A percentile compares a stretch with the other conserved stretches of the same genome.
Evolutionary conservation across 495 filamentous ascomycete genomes (phyloP).

Genomic region (Chaetomium fimeti): DNA sequence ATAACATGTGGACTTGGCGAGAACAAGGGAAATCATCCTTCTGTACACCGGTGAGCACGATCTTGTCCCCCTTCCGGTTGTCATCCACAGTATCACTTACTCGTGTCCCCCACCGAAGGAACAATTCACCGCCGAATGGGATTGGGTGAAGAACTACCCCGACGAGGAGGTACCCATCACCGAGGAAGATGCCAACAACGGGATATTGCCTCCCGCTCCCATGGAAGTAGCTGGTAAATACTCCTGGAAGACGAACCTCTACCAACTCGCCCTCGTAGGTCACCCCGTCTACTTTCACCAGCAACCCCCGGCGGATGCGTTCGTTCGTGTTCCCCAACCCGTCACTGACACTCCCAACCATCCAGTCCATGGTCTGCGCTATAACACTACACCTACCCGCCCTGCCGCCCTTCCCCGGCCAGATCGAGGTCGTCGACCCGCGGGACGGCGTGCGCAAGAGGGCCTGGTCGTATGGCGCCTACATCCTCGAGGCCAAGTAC

Average conservation of each 20-base stretch:
- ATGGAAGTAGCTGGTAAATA: background rate
- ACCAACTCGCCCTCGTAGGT: conserved; percentile 1
- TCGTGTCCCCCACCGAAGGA: background rate
- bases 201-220: background rate
- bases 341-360: background rate
- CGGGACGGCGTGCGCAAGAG: background rate
- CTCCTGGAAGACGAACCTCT: background rate
- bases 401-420: background rate
- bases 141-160: background rate
- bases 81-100: background rate
- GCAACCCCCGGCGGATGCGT: too few relatives aligned
- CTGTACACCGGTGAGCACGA: background rate
- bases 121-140: conserved; percentile 12
- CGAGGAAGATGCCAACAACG: too few relatives aligned
- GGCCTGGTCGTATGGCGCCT: background rate
- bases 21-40: too few relatives aligned
- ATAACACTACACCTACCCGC: background rate
- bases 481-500: background rate
- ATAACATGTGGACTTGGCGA: too few relatives aligned
- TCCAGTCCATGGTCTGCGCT: background rate
- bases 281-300: background rate
- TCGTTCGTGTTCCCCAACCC: too few relatives aligned
- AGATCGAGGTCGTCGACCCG: background rate
- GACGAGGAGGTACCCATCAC: too few relatives aligned
- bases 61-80: background rate